Conservation (phyloP, 331 rosid genomes). For the Spiraea crenata region DNA sequence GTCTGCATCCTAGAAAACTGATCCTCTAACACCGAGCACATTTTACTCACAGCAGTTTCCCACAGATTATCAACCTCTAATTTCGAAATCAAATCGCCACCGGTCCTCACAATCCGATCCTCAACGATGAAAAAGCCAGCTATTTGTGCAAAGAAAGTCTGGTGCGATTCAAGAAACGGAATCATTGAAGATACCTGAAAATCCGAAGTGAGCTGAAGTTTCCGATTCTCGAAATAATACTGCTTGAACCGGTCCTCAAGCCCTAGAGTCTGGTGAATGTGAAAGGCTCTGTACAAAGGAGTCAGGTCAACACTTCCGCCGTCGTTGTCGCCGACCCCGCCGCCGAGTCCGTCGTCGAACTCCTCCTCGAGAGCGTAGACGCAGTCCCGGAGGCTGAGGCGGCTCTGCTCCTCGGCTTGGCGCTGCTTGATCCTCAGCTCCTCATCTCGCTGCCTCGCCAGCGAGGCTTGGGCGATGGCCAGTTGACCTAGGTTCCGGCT, state of each 20-base stretch:
- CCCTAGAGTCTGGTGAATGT: slow-evolving; percentile 89
- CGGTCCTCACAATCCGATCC: slow-evolving; percentile 85
- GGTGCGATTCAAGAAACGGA: slow-evolving; percentile 98
- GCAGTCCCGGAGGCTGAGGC: slow-evolving; percentile 89
- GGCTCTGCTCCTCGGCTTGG: slow-evolving; percentile 98
- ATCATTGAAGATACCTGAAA: slow-evolving; percentile 99
- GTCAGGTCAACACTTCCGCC: slow-evolving; percentile 76
- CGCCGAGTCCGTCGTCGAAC: slow-evolving; percentile 64
- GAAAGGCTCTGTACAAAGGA: slow-evolving; percentile 74
- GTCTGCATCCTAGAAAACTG: slow-evolving; percentile 99
- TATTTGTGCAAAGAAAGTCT: slow-evolving; percentile 91
- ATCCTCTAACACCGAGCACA: slow-evolving; percentile 98
- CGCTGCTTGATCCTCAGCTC: slow-evolving; percentile 98
- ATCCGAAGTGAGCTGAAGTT: slow-evolving; percentile 93
- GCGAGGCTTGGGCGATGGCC: slow-evolving; percentile 93
- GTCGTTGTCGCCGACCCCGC: slow-evolving; percentile 50
- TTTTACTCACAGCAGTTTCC: slow-evolving; percentile 96
- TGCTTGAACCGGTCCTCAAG: slow-evolving; percentile 87
- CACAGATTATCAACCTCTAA: slow-evolving; percentile 95
- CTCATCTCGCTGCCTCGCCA: slow-evolving; percentile 96
- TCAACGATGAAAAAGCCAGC: slow-evolving; percentile 97
- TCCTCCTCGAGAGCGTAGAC: slow-evolving; percentile 89
- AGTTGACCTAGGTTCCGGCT: slow-evolving; percentile 90
- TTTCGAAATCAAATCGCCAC: slow-evolving; percentile 84
- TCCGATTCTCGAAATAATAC: slow-evolving; percentile 86